Base-by-base conservation (phyloP, 306 rosid genomes). In the Vicia faba region DNA sequence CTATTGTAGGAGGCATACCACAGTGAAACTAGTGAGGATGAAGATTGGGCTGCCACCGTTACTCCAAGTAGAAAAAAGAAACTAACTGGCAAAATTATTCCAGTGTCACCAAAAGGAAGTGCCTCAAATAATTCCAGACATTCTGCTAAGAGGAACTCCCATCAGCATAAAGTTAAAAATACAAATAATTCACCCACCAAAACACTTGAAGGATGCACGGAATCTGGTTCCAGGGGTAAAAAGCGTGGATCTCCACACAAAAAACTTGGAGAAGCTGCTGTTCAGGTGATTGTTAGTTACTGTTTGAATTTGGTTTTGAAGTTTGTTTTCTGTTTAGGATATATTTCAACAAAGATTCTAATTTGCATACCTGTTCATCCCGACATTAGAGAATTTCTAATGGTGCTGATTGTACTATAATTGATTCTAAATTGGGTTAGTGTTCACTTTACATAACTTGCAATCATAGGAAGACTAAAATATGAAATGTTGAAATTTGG, bases 11-110 rank as follows among this genome's bases (percentile, higher is more conserved):
- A 90, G 80, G 50, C 88, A 48, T 88, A 90, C 68, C 80, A 83
- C 64, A 84, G 83, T 44, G 90, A 84, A 33, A 82, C 95, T 26
- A 95, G 99, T 50, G 95, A 89, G 2, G 97, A 90, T 69, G 96
- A 89, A 61, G 96, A 86, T 36, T 91, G 85, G 82, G 76, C 64
- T 64, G 81, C 18, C 65, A 44, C 66, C 67, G 59, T 72, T 65
- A 79, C 74, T 40, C 75, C 81, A 11, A 74, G 70, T 56, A 78
- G 81, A 56, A 73, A 78, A 61, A 80, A 66, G 69, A 67, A 70
- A 65, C 29, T 49, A 73, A 19, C 50, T 9, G 54, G 59, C 57
- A 64, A 81, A 64, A 66, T 25, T 41, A 66, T 71, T 70, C 36
- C 70, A 28, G 55, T 18, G 68, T 77, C 85, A 54, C 81, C 82